A percentile compares a stretch with the other conserved stretches of the same genome.
These are phyloP conservation scores for Barnettozyma hawaiiensis DNA, from an alignment of 1,139 yeast species.

Conservation along the genomic window DNA sequence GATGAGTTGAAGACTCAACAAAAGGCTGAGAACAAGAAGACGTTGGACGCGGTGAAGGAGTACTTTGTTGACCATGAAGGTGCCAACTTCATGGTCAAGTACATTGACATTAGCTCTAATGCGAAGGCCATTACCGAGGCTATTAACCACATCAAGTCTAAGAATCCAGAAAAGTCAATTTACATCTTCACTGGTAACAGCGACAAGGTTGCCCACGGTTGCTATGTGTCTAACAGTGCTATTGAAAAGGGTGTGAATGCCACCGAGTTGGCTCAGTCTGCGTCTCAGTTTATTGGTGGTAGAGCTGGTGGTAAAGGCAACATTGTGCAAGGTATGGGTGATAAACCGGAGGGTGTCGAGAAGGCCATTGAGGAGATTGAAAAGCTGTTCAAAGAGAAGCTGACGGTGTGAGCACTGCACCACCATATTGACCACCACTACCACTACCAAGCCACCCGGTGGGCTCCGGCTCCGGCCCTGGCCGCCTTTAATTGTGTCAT, in stretches of 20 bases:
- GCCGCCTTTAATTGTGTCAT: not conserved
- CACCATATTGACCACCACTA: no score
- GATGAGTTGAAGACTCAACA: slow-evolving; percentile 84
- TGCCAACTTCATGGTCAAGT: slow-evolving; percentile 55
- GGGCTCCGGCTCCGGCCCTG: no score
- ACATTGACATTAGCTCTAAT: slow-evolving; percentile 67
- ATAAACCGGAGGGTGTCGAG: slow-evolving; percentile 60
- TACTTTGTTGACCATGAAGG: slow-evolving; percentile 53
- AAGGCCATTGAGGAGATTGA: slow-evolving; percentile 70
- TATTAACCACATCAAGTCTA: slow-evolving; percentile 74
- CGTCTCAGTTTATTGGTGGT: slow-evolving; percentile 79
- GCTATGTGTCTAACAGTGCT: slow-evolving; percentile 74
- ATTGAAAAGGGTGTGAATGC: slow-evolving; percentile 72
- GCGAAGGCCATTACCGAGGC: slow-evolving; percentile 96
- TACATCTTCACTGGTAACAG: slow-evolving; percentile 75
- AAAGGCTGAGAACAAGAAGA: slow-evolving; percentile 80
- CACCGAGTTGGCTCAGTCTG: slow-evolving; percentile 65
- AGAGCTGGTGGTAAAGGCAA: slow-evolving; percentile 98
- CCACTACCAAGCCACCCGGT: no score
- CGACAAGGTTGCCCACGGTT: slow-evolving; percentile 91
- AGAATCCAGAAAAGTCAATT: slow-evolving; percentile 67
- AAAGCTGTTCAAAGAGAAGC: slow-evolving; percentile 52
- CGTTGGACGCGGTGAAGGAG: slow-evolving; percentile 70
- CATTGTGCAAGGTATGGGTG: slow-evolving; percentile 96
- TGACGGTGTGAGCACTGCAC: slow-evolving; percentile 24